phyloP scores from a whole-genome alignment of 495 filamentous ascomycete species.

The Patellaria atrata region DNA sequence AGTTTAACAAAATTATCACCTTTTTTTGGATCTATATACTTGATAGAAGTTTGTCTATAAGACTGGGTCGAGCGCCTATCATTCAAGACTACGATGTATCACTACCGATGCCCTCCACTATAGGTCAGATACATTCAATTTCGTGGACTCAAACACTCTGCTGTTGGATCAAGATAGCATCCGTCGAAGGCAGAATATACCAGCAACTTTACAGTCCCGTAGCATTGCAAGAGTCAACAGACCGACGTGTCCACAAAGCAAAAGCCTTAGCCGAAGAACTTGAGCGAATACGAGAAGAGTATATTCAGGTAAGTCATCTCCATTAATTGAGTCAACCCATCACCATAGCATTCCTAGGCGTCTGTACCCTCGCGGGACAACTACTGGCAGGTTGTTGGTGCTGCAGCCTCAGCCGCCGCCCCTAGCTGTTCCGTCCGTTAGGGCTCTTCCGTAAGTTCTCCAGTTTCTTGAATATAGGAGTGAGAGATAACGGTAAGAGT shows the following conservation, averaged over 20 bases:
- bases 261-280: conserved; percentile 10
- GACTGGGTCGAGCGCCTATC: conserved; percentile 44
- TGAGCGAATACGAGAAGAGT: conserved; percentile 5
- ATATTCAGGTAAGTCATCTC: conserved; percentile 5
- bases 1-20: conserved; percentile 26
- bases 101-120: conserved; percentile 23
- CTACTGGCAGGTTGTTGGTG: too few relatives aligned
- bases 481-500: too few relatives aligned
- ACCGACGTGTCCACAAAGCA: conserved; percentile 10
- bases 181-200: conserved; percentile 15
- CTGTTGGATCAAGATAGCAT: conserved; percentile 16
- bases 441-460: too few relatives aligned
- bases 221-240: conserved; percentile 9
- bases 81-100: conserved; percentile 55
- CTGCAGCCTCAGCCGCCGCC: too few relatives aligned
- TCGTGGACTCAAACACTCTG: conserved; percentile 6
- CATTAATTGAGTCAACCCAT: too few relatives aligned
- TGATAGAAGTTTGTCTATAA: conserved; percentile 47
- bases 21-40: conserved; percentile 54
- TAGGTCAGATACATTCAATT: not conserved
- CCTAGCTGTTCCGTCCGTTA: too few relatives aligned
- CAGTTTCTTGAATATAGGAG: too few relatives aligned
- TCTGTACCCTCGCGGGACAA: too few relatives aligned
- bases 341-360: too few relatives aligned
- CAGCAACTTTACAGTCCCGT: conserved; percentile 20